These are phyloP conservation scores for Epipyxis sp. DNA, from an alignment of 108 stramenopile genomes.

Conservation along the genomic window DNA sequence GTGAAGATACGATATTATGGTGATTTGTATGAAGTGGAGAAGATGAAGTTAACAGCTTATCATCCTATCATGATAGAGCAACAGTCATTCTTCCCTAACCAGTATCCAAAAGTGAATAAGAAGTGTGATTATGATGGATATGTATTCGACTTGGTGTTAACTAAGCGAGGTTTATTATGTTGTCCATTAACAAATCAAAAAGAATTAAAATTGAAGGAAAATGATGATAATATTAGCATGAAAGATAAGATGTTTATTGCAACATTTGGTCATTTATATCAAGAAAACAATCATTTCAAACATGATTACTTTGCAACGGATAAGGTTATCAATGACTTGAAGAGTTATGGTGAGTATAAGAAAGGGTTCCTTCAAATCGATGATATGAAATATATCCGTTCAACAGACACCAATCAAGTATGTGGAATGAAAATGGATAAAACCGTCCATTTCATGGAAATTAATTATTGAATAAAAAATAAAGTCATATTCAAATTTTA, in stretches of 20 bases:
- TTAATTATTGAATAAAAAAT: no score
- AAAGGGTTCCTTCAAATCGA: no score
- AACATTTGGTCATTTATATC: background rate
- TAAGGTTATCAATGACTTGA: background rate
- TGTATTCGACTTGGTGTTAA: background rate
- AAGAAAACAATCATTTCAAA: background rate
- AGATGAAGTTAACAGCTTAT: conserved; percentile 16
- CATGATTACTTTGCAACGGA: conserved; percentile 1
- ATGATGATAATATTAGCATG: no score
- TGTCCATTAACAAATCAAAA: background rate
- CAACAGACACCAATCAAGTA: no score
- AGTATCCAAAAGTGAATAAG: background rate
- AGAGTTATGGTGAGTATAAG: background rate
- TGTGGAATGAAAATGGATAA: no score
- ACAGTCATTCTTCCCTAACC: background rate
- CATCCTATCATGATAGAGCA: background rate
- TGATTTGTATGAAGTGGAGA: background rate
- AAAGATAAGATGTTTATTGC: background rate
- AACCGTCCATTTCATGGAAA: no score
- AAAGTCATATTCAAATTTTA: no score
- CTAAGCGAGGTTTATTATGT: background rate
- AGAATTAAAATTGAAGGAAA: no score
- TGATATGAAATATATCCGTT: no score
- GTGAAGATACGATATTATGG: background rate
- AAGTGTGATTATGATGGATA: background rate